Conservation (phyloP, 805 yeast genomes). For the Saccharomycopsis microspora region DNA sequence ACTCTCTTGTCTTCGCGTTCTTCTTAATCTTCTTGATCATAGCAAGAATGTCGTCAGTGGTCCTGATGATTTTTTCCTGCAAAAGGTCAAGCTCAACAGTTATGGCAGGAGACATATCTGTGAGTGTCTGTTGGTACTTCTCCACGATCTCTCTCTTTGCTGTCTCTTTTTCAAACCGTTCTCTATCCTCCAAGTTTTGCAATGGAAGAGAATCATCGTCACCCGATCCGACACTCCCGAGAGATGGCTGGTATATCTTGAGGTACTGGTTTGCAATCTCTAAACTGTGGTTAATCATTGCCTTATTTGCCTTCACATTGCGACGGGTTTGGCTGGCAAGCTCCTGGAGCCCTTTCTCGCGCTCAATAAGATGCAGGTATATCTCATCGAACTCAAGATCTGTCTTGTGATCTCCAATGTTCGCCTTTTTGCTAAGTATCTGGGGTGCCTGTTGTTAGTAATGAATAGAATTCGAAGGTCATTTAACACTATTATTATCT, state of each 20-base stretch:
- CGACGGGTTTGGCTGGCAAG: constrained; percentile 6
- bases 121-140: constrained; percentile 5
- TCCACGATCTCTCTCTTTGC: constrained; percentile 5
- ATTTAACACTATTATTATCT: too few species aligned
- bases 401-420: constrained; percentile 6
- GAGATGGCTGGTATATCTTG: constrained; percentile 1
- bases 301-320: constrained; percentile 7
- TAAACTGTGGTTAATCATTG: constrained; percentile 6
- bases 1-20: constrained; percentile 9
- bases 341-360: constrained; percentile 4
- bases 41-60: constrained; percentile 7
- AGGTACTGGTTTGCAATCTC: constrained; percentile 11
- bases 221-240: neutral
- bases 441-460: constrained; percentile 10
- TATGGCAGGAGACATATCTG: constrained; percentile 15
- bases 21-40: constrained; percentile 13
- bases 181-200: constrained; percentile 1
- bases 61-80: constrained; percentile 11
- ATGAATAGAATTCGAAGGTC: neutral
- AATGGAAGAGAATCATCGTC: neutral
- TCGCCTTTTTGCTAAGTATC: constrained; percentile 11
- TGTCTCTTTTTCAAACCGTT: neutral
- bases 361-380: neutral
- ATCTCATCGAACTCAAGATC: constrained; percentile 10
- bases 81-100: constrained; percentile 9